phyloP scores from a whole-genome alignment of 1,139 yeast species.

The Yamadazyma dendronema region DNA sequence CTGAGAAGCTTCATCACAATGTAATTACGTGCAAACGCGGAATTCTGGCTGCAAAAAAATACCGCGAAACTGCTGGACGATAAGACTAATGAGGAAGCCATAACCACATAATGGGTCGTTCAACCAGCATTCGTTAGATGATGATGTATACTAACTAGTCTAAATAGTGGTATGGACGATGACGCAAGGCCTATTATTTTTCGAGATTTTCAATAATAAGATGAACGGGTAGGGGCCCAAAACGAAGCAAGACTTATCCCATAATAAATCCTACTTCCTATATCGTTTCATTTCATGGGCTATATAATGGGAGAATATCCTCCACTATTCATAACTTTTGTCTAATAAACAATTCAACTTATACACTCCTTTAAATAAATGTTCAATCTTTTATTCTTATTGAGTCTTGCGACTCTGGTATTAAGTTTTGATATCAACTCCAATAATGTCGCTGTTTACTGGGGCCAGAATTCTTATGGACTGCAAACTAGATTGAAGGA shows the following conservation, averaged over 20 bases:
- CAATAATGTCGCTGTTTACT: conserved; percentile 73
- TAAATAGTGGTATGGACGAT: background rate
- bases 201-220: background rate
- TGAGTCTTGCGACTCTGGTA: conserved; percentile 9
- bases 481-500: conserved; percentile 60
- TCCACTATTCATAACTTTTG: background rate
- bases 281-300: background rate
- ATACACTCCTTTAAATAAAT: conserved; percentile 3
- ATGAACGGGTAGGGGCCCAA: background rate
- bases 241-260: background rate
- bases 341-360: background rate
- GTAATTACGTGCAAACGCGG: background rate
- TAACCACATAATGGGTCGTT: background rate
- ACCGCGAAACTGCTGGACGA: conserved; percentile 10
- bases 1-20: too few species aligned
- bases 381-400: conserved; percentile 7
- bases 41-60: conserved; percentile 12
- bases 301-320: background rate
- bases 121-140: conserved; percentile 6
- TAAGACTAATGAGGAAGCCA: conserved; percentile 3
- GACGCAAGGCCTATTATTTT: background rate
- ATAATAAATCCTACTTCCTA: background rate
- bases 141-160: background rate
- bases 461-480: conserved; percentile 81
- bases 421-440: conserved; percentile 43